phyloP scores from a whole-genome alignment of 805 yeast genomes.

The Sugiyamaella qingdaonensis region DNA sequence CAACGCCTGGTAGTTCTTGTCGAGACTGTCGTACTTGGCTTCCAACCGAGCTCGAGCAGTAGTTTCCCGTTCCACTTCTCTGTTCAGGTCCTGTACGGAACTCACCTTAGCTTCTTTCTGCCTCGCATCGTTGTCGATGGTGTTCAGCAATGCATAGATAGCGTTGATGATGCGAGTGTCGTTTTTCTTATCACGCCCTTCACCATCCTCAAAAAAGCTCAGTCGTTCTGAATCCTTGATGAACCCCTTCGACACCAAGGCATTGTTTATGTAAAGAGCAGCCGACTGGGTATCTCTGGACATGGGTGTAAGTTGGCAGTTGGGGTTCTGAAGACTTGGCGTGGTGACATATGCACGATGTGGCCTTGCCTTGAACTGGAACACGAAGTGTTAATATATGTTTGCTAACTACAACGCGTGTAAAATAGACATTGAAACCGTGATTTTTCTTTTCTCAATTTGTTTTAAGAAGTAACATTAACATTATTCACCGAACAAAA shows the following conservation, averaged over 20 bases:
- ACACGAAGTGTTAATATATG: no score
- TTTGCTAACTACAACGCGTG: no score
- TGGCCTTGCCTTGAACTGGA: no score
- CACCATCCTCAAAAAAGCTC: conserved; percentile 11
- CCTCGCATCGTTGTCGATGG: conserved; percentile 17
- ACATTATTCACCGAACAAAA: no score
- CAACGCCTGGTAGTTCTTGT: conserved; percentile 9
- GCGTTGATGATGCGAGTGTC: conserved; percentile 24
- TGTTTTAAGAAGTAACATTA: no score
- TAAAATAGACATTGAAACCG: no score
- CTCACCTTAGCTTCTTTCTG: conserved; percentile 10
- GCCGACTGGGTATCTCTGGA: conserved; percentile 18
- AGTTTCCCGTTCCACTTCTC: conserved; percentile 10
- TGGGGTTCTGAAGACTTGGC: no score
- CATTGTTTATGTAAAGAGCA: conserved; percentile 22
- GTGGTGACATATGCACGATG: no score
- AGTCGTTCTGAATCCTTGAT: conserved; percentile 20
- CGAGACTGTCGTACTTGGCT: conserved; percentile 10
- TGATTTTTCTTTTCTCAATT: no score
- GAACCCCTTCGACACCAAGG: conserved; percentile 24
- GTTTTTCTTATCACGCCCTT: conserved; percentile 10
- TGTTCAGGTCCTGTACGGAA: conserved; percentile 12
- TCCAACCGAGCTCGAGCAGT: conserved; percentile 3
- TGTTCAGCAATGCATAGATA: conserved; percentile 24
- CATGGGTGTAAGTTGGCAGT: not conserved